phyloP scores from a whole-genome alignment of 257 asterid genomes.

The Nyctanthes arbortristis region DNA sequence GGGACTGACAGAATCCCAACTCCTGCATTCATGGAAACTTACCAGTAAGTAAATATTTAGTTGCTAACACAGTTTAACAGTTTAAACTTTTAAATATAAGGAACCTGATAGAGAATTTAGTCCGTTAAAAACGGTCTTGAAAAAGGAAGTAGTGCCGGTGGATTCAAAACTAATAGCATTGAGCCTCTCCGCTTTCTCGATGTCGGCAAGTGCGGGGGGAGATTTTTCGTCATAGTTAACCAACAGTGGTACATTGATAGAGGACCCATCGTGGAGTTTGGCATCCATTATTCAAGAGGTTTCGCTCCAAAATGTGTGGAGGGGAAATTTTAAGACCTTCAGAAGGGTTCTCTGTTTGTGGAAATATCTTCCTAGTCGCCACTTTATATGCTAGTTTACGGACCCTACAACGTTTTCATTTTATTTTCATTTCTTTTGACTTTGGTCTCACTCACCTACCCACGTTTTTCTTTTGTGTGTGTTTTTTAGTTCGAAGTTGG shows the following conservation, averaged over 20 bases:
- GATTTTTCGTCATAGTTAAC: neutral
- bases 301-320: neutral
- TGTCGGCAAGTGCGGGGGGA: neutral
- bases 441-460: too few species aligned
- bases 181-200: constrained; percentile 4
- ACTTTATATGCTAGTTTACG: constrained; percentile 9
- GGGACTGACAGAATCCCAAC: constrained; percentile 66
- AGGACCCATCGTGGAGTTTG: constrained; percentile 14
- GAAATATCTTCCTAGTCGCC: neutral
- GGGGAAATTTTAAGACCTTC: neutral
- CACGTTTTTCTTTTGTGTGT: neutral
- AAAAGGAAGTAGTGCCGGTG: constrained; percentile 46
- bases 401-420: too few species aligned
- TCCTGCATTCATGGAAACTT: constrained; percentile 33
- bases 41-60: neutral
- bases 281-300: constrained; percentile 25
- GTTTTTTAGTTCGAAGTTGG: too few species aligned
- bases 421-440: neutral
- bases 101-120: constrained; percentile 64
- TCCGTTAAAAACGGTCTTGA: constrained; percentile 58
- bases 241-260: constrained; percentile 32
- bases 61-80: neutral
- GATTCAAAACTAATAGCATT: neutral
- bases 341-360: neutral
- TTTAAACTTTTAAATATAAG: neutral